A percentile compares a stretch with the other conserved stretches of the same genome.
phyloP scores from a whole-genome alignment of 2,329 filamentous ascomycete genomes.

The Fusarium compactum region DNA sequence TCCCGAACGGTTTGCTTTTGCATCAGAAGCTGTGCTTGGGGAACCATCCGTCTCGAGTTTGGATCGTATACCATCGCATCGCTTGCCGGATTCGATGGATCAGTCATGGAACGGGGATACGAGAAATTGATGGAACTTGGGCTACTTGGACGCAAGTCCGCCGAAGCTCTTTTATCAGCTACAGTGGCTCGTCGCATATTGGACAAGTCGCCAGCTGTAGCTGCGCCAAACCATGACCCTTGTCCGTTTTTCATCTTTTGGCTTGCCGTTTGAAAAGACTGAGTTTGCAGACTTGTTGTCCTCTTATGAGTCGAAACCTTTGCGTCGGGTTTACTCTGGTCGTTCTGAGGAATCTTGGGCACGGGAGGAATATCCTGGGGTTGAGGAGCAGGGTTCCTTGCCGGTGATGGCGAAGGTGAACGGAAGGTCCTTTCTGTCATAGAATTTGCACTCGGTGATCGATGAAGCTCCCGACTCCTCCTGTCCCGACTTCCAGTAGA shows the following conservation, averaged over 20 bases:
- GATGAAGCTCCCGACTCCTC: slow-evolving; percentile 64
- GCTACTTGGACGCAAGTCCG: slow-evolving; percentile 56
- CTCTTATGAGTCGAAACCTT: slow-evolving; percentile 53
- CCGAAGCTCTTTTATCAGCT: slow-evolving; percentile 50
- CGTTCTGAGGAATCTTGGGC: slow-evolving; percentile 74
- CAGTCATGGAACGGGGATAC: slow-evolving; percentile 62
- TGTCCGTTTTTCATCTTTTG: slow-evolving; percentile 60
- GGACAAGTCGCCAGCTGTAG: slow-evolving; percentile 57
- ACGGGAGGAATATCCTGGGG: slow-evolving; percentile 75
- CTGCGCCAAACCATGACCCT: slow-evolving; percentile 63
- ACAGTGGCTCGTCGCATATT: slow-evolving; percentile 60
- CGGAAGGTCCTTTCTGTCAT: slow-evolving; percentile 93
- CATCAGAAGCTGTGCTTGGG: slow-evolving; percentile 57
- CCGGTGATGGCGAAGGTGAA: slow-evolving; percentile 77
- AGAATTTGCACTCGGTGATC: slow-evolving; percentile 78
- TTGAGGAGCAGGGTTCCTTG: slow-evolving; percentile 57
- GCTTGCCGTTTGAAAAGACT: slow-evolving; percentile 66
- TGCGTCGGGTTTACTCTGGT: slow-evolving; percentile 44
- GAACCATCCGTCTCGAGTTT: slow-evolving; percentile 74
- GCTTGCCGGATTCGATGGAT: slow-evolving; percentile 54
- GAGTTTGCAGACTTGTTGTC: slow-evolving; percentile 59
- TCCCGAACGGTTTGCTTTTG: slow-evolving; percentile 58
- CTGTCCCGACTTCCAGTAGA: slow-evolving; percentile 68
- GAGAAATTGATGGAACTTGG: slow-evolving; percentile 70
- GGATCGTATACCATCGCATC: slow-evolving; percentile 70